Percentiles rank a stretch among this genome's conserved stretches.
These are phyloP conservation scores for Claviceps arundinis DNA, from an alignment of 2,329 filamentous ascomycete species.

Conservation along the genomic window DNA sequence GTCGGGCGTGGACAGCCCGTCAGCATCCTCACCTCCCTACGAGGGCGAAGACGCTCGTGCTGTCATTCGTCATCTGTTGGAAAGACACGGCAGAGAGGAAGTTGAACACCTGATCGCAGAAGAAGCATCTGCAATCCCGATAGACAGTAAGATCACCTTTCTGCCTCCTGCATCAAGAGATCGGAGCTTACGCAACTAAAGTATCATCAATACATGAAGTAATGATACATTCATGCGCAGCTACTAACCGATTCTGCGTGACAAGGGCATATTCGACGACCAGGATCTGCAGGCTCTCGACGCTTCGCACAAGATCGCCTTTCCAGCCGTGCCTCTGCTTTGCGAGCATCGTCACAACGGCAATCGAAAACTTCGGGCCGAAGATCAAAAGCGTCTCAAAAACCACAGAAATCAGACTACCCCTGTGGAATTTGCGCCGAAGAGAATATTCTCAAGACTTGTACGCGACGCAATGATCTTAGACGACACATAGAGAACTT, in stretches of 20 bases:
- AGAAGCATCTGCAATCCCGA: constrained; percentile 2
- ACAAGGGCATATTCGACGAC: not conserved
- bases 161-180: not conserved
- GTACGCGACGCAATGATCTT: constrained; percentile 24
- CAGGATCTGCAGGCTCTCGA: not conserved
- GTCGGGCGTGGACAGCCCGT: constrained; percentile 7
- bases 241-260: not conserved
- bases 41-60: constrained; percentile 4
- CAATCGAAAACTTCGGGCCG: not conserved
- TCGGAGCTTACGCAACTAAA: too few relatives aligned
- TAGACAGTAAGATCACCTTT: not conserved
- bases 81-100: constrained; percentile 6
- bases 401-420: constrained; percentile 12
- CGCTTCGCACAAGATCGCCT: not conserved
- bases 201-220: too few relatives aligned
- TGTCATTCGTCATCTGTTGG: constrained; percentile 6
- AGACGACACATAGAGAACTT: constrained; percentile 36
- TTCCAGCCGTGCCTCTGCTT: not conserved
- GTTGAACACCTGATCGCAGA: constrained; percentile 8
- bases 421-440: constrained; percentile 22
- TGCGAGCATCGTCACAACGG: not conserved
- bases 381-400: not conserved
- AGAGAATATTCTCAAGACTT: constrained; percentile 11
- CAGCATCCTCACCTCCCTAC: constrained; percentile 2
- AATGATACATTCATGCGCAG: not conserved